Evolutionary conservation across 2,329 filamentous ascomycete genomes (phyloP), one percentile per base, ranked within the genome.

Genomic region (Davidsoniella neocaledoniae): DNA sequence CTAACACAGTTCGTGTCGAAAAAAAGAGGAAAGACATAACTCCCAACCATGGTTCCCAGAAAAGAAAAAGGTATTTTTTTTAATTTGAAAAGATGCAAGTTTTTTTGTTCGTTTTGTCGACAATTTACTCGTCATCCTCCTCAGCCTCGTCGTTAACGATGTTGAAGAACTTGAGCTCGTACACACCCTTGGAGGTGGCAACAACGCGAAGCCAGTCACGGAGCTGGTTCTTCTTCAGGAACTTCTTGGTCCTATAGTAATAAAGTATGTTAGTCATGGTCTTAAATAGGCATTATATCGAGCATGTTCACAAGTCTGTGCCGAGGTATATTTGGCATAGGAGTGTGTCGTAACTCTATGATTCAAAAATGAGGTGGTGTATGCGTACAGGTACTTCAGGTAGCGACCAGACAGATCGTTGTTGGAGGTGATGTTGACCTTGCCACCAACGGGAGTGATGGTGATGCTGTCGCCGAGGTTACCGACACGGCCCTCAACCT

Each of bases 151-250:
- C 91, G 72, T 94, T 91, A 65, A 95, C 90, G 66, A 98, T 88
- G 79, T 98, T 98, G 87, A 94, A 98, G 88, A 98, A 98, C 77
- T 94, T 88, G 72, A 98, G 83, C 79, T 95, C 88, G 77, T 98
- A 98, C 59, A 95, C 88, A 67, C 91, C 90, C 76, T 90, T 90
- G 69, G 84, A 87, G 68, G 90, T 96, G 62, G 87, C 93, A 66
- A 98, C 91, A 63, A 98, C 90, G 64, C 91, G 88, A 66, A 98
- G 85, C 91, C 91, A 98, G 79, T 98, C 91, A 75, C 91, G 86
- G 68, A 98, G 86, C 81, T 96, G 90, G 79, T 95, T 86, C 86
- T 98, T 98, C 87, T 98, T 98, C 72, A 98, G 83, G 83, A 94
- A 98, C 81, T 98, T 98, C 86, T 98, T 98, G 70, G 91, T 98